phyloP scores from a whole-genome alignment of 148 eudicot genomes.

The Rhododendron kiyosumense region DNA sequence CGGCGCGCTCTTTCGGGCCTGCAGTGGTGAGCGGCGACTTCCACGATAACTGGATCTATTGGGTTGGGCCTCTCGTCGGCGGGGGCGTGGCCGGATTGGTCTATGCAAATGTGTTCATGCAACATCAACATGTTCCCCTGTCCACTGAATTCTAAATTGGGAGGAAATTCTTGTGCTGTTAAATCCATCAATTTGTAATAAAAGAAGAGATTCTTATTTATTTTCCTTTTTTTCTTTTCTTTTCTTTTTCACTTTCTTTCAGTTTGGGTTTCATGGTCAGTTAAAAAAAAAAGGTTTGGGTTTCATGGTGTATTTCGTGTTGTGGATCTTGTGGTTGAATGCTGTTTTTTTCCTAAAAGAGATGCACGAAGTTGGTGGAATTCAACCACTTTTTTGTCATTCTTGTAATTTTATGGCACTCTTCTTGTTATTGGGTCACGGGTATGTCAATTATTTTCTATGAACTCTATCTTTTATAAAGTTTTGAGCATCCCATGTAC shows the following conservation, averaged over 20 bases:
- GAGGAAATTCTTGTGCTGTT: neutral
- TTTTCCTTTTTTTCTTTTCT: neutral
- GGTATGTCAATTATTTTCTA: neutral
- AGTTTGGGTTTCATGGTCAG: neutral
- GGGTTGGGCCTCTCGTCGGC: slow-evolving; percentile 88
- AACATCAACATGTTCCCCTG: slow-evolving; percentile 38
- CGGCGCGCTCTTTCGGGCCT: slow-evolving; percentile 80
- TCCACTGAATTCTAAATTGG: slow-evolving; percentile 21
- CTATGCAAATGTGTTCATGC: slow-evolving; percentile 61
- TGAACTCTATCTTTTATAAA: neutral
- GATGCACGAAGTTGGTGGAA: neutral
- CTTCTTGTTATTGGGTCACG: neutral
- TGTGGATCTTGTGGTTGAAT: neutral
- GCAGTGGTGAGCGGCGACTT: slow-evolving; percentile 70
- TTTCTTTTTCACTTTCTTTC: neutral
- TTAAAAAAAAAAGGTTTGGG: neutral
- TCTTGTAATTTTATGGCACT: neutral
- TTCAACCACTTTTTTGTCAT: neutral
- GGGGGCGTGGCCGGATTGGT: slow-evolving; percentile 74
- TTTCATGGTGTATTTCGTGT: slow-evolving; percentile 11
- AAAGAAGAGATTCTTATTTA: slow-evolving; percentile 15
- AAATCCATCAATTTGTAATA: slow-evolving; percentile 15
- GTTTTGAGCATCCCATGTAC: neutral
- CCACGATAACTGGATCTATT: slow-evolving; percentile 71
- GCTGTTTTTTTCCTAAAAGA: neutral